Evolutionary conservation across 140 eudicot genomes (phyloP).

Genomic region (Stevia rebaudiana): DNA sequence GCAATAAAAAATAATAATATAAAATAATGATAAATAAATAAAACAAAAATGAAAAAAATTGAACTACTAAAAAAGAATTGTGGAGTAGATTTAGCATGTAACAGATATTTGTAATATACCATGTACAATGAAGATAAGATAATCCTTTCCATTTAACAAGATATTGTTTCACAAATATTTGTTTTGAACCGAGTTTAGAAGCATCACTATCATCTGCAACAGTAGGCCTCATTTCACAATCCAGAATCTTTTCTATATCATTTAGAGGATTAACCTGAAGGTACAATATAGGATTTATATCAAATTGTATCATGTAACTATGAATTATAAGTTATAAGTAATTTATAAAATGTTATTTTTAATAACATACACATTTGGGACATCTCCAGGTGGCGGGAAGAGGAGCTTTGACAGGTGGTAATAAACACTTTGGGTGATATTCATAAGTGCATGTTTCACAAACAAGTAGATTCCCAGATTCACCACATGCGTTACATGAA

Average conservation of each 20-base stretch:
- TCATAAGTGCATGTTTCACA: conserved; percentile 88
- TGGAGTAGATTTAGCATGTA: not conserved
- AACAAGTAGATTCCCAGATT: conserved; percentile 42
- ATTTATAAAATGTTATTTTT: not conserved
- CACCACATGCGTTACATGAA: conserved; percentile 75
- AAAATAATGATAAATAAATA: no score
- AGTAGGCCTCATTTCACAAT: conserved; percentile 88
- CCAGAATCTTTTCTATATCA: conserved; percentile 88
- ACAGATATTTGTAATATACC: conserved; percentile 43
- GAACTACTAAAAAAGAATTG: not conserved
- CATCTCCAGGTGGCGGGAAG: conserved; percentile 76
- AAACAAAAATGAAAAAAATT: not conserved
- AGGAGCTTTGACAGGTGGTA: conserved; percentile 76
- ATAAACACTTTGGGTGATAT: conserved; percentile 83
- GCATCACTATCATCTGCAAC: conserved; percentile 74
- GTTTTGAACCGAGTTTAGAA: conserved; percentile 76
- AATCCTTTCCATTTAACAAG: conserved; percentile 95
- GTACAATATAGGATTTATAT: conserved; percentile 6
- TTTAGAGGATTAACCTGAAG: conserved; percentile 75
- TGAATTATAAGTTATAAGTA: not conserved
- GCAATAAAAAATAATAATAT: no score
- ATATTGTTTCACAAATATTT: conserved; percentile 80
- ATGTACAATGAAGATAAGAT: conserved; percentile 94
- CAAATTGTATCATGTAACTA: not conserved
- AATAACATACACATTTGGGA: conserved; percentile 89